phyloP scores from a whole-genome alignment of 805 yeast genomes.

The Ogataea naganishii region DNA sequence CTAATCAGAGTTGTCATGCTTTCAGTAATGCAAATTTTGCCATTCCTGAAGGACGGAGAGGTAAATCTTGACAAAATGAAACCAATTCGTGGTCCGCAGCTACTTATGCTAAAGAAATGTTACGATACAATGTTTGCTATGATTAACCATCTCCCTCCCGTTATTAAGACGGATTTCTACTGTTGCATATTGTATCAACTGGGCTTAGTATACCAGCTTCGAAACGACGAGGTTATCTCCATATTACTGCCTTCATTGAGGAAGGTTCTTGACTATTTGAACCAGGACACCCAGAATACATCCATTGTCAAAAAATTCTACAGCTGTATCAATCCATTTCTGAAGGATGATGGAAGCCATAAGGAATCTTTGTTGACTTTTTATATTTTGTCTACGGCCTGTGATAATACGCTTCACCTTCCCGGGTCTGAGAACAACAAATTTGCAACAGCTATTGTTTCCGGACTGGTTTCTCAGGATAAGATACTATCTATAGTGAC shows the following conservation, averaged over 20 bases:
- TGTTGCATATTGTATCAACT: constrained; percentile 61
- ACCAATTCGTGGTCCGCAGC: constrained; percentile 21
- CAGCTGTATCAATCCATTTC: constrained; percentile 22
- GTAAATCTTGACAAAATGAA: constrained; percentile 19
- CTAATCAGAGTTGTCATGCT: constrained; percentile 60
- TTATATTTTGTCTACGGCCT: constrained; percentile 34
- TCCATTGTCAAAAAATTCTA: constrained; percentile 27
- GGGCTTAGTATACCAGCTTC: constrained; percentile 43
- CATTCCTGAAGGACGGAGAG: constrained; percentile 44
- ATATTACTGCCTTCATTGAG: constrained; percentile 44
- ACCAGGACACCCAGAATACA: constrained; percentile 11
- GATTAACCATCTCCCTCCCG: constrained; percentile 55
- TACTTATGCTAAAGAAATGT: constrained; percentile 36
- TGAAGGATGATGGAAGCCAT: constrained; percentile 11
- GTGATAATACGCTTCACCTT: constrained; percentile 24
- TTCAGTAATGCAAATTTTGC: constrained; percentile 51
- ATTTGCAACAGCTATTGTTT: constrained; percentile 24
- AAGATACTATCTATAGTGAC: constrained; percentile 31
- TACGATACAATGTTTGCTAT: constrained; percentile 50
- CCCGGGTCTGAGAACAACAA: constrained; percentile 27
- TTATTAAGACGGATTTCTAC: constrained; percentile 62
- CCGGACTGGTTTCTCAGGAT: constrained; percentile 27
- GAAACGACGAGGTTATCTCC: constrained; percentile 35
- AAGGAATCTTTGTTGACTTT: constrained; percentile 34
- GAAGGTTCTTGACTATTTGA: constrained; percentile 27